Conservation (phyloP, 1,284 basidiomycete genomes). For the Inonotus hispidus region DNA sequence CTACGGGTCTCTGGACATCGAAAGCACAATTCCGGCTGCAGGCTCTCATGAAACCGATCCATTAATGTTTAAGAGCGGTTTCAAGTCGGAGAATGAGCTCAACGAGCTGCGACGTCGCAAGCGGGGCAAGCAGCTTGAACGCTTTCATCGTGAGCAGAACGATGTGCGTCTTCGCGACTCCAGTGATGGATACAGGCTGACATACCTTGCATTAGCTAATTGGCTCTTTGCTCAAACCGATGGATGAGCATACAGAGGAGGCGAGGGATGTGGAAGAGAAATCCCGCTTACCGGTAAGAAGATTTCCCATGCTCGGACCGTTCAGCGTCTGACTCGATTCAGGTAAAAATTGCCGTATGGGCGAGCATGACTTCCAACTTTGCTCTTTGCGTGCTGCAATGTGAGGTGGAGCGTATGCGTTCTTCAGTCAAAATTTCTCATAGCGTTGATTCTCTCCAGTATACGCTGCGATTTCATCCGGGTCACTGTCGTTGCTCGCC, state of each 20-base stretch:
- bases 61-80: slow-evolving; percentile 49
- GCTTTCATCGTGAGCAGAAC: slow-evolving; percentile 83
- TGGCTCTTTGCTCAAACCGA: slow-evolving; percentile 76
- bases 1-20: slow-evolving; percentile 23
- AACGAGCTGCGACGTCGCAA: slow-evolving; percentile 48
- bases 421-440: background rate
- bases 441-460: slow-evolving; percentile 37
- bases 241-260: slow-evolving; percentile 79
- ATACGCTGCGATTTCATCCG: slow-evolving; percentile 82
- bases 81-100: slow-evolving; percentile 59
- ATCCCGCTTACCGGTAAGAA: slow-evolving; percentile 56
- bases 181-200: background rate
- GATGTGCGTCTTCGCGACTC: slow-evolving; percentile 39
- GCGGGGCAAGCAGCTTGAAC: slow-evolving; percentile 58
- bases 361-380: slow-evolving; percentile 79
- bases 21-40: slow-evolving; percentile 21
- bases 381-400: slow-evolving; percentile 59
- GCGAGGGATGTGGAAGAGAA: slow-evolving; percentile 60
- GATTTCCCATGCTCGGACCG: background rate
- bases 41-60: slow-evolving; percentile 40
- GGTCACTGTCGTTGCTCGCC: slow-evolving; percentile 85
- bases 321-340: slow-evolving; percentile 19
- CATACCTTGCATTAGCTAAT: slow-evolving; percentile 56
- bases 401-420: slow-evolving; percentile 36
- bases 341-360: slow-evolving; percentile 88